Evolutionary conservation across 495 filamentous ascomycete species (phyloP).

Genomic region (Symbiotaphrina buchneri): DNA sequence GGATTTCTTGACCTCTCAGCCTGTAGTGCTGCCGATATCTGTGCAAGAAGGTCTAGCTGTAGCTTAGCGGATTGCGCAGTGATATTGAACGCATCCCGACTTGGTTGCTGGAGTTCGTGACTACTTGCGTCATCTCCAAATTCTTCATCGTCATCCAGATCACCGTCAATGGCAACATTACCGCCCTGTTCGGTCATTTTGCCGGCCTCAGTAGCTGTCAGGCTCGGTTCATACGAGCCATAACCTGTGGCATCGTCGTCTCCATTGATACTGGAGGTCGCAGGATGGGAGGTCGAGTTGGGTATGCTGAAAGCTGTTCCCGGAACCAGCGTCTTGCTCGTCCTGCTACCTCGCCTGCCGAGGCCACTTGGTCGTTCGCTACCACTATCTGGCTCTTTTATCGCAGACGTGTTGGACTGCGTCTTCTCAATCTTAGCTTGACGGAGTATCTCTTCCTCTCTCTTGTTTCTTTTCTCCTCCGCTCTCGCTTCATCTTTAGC

Average conservation of each 20-base stretch:
- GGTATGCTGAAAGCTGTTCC: conserved; percentile 28
- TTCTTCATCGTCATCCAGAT: conserved; percentile 60
- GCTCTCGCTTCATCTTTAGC: conserved; percentile 89
- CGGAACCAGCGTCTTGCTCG: neutral
- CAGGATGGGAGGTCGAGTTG: conserved; percentile 16
- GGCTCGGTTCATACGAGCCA: conserved; percentile 34
- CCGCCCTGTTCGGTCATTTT: conserved; percentile 21
- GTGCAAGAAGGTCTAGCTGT: conserved; percentile 71
- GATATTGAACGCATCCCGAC: conserved; percentile 84
- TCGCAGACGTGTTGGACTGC: conserved; percentile 18
- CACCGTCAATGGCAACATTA: conserved; percentile 14
- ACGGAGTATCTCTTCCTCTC: conserved; percentile 51
- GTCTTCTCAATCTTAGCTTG: conserved; percentile 45
- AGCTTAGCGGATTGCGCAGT: conserved; percentile 86
- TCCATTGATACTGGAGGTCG: conserved; percentile 18
- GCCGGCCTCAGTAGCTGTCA: conserved; percentile 24
- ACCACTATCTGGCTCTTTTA: conserved; percentile 8
- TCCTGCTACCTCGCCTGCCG: conserved; percentile 16
- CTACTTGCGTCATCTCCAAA: conserved; percentile 66
- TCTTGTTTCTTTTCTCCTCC: conserved; percentile 51
- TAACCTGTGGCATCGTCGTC: conserved; percentile 33
- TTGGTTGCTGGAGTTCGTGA: conserved; percentile 43
- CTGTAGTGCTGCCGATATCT: conserved; percentile 64
- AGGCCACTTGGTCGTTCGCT: conserved; percentile 28
- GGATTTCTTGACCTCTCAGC: conserved; percentile 48